Evolutionary conservation across 257 asterid species (phyloP).

Genomic region (Pogostemon cablin): DNA sequence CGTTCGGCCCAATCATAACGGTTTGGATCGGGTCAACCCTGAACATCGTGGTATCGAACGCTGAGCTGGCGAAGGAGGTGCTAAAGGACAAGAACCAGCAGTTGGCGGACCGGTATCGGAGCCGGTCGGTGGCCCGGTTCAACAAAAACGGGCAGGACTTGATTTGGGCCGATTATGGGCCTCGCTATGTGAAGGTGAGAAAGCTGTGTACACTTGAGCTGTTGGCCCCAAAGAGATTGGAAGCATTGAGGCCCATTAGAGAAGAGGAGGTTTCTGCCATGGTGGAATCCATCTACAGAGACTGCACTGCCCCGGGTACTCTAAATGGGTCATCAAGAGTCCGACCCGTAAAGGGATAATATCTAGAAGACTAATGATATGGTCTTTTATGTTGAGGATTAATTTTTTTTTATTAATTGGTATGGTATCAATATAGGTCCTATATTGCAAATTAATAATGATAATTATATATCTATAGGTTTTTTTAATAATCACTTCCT

Average conservation of each 20-base stretch:
- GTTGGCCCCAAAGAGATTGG: constrained; percentile 26
- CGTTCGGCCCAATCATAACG: constrained; percentile 57
- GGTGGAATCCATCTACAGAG: constrained; percentile 28
- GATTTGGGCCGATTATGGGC: constrained; percentile 58
- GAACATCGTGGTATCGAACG: constrained; percentile 59
- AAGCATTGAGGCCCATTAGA: constrained; percentile 29
- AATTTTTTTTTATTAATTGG: too few relatives aligned
- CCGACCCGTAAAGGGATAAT: too few relatives aligned
- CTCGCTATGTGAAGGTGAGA: constrained; percentile 67
- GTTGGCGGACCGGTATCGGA: constrained; percentile 75
- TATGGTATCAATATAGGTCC: too few relatives aligned
- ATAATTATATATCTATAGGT: too few relatives aligned
- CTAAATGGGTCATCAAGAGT: not conserved
- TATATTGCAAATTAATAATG: too few relatives aligned
- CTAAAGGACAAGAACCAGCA: constrained; percentile 82
- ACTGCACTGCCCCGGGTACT: constrained; percentile 28
- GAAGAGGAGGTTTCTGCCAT: constrained; percentile 39
- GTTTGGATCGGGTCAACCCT: constrained; percentile 54
- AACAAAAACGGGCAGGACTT: constrained; percentile 57
- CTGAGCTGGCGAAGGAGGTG: constrained; percentile 69
- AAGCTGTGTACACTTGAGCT: constrained; percentile 45
- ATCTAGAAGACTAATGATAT: too few relatives aligned
- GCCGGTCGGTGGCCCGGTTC: constrained; percentile 57
- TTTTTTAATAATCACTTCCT: too few relatives aligned
- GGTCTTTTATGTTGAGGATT: too few relatives aligned